Percentiles rank a stretch among this genome's conserved stretches.
Evolutionary conservation across 805 yeast species (phyloP).

Genomic region (Brettanomyces bruxellensis): DNA sequence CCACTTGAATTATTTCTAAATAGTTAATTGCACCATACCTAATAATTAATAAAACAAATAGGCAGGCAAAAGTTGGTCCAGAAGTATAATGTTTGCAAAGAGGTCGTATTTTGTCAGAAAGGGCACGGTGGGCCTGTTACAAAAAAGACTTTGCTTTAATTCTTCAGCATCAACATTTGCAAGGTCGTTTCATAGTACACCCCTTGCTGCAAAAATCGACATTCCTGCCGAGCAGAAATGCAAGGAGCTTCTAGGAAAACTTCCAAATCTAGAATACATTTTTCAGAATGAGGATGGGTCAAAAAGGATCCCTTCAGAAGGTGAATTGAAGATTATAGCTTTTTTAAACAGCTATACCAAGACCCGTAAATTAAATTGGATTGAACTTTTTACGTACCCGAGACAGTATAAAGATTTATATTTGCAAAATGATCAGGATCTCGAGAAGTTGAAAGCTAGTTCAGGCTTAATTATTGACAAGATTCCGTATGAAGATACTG

Average conservation of each 20-base stretch:
- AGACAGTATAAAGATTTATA: constrained; percentile 44
- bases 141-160: neutral
- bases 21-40: too few species aligned
- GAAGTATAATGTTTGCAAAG: too few species aligned
- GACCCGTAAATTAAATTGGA: constrained; percentile 42
- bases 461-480: constrained; percentile 70
- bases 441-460: constrained; percentile 45
- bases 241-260: constrained; percentile 47
- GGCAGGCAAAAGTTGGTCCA: too few species aligned
- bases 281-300: constrained; percentile 73
- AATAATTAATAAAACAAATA: too few species aligned
- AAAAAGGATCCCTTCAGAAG: constrained; percentile 58
- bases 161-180: neutral
- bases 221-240: constrained; percentile 44
- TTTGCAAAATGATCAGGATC: constrained; percentile 52
- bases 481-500: constrained; percentile 72
- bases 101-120: too few species aligned
- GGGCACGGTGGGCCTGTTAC: neutral
- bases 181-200: constrained; percentile 6
- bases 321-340: constrained; percentile 64
- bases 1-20: too few species aligned
- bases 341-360: constrained; percentile 55
- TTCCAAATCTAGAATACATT: constrained; percentile 57
- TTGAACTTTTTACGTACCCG: constrained; percentile 39
- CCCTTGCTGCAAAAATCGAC: constrained; percentile 6